These are phyloP conservation scores for Silene uniflora DNA, from an alignment of 148 eudicot species.

Conservation along the genomic window DNA sequence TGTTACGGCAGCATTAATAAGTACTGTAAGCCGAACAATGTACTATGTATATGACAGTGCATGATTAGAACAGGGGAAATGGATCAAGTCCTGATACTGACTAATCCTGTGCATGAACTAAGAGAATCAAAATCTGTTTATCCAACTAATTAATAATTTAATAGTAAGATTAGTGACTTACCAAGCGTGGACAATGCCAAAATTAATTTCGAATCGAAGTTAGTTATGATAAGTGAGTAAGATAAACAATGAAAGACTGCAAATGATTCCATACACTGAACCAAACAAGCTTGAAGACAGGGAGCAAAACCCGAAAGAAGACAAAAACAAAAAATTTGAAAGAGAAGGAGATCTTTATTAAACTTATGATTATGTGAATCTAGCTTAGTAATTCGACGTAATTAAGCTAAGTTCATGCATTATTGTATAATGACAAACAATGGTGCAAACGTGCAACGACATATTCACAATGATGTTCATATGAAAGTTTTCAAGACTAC, in stretches of 20 bases:
- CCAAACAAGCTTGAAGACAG: conserved; percentile 1
- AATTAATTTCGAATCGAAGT: neutral
- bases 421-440: conserved; percentile 1
- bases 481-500: no score
- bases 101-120: neutral
- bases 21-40: neutral
- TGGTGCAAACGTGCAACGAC: neutral
- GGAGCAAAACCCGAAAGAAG: neutral
- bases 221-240: neutral
- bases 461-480: neutral
- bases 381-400: neutral
- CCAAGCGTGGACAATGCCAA: neutral
- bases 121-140: neutral
- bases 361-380: conserved; percentile 12
- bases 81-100: neutral
- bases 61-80: neutral
- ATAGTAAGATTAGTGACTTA: neutral
- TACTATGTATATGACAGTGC: neutral
- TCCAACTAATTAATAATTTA: neutral
- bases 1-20: neutral
- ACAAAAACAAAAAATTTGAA: neutral
- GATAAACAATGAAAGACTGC: conserved; percentile 10
- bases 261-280: conserved; percentile 17
- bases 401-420: neutral
- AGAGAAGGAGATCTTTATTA: conserved; percentile 2